Percentiles rank a stretch among this genome's conserved stretches.
phyloP scores from a whole-genome alignment of 2,329 filamentous ascomycete genomes.

The Teratosphaeria destructans region DNA sequence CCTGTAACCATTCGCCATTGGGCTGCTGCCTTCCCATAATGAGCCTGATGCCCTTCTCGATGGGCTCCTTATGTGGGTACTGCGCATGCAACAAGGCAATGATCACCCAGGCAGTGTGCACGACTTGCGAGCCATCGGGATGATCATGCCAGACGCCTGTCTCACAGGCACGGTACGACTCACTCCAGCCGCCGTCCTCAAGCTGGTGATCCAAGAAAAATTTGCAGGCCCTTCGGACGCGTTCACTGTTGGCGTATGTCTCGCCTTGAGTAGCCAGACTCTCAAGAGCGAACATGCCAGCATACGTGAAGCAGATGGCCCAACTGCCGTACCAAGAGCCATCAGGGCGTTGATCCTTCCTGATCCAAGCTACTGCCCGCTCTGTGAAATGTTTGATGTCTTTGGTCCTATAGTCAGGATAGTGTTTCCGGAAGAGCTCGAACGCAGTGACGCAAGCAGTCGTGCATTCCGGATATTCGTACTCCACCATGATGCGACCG shows the following conservation, averaged over 20 bases:
- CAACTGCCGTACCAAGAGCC: slow-evolving; percentile 98
- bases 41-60: slow-evolving; percentile 65
- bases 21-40: slow-evolving; percentile 75
- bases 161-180: slow-evolving; percentile 83
- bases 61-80: slow-evolving; percentile 63
- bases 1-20: slow-evolving; percentile 92
- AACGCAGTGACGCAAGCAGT: slow-evolving; percentile 86
- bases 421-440: slow-evolving; percentile 68
- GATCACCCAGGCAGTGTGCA: slow-evolving; percentile 82
- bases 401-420: slow-evolving; percentile 64
- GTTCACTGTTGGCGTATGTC: slow-evolving; percentile 61
- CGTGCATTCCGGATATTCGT: slow-evolving; percentile 96
- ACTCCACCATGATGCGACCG: slow-evolving; percentile 95
- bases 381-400: slow-evolving; percentile 67
- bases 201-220: slow-evolving; percentile 81
- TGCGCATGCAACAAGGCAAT: slow-evolving; percentile 73
- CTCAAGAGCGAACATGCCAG: slow-evolving; percentile 90
- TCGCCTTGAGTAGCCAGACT: slow-evolving; percentile 74
- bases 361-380: slow-evolving; percentile 73
- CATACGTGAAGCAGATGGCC: slow-evolving; percentile 98
- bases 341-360: slow-evolving; percentile 62
- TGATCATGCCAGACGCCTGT: slow-evolving; percentile 66
- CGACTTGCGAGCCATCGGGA: slow-evolving; percentile 65
- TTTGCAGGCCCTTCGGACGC: slow-evolving; percentile 65
- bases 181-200: slow-evolving; percentile 89